Percentiles rank a stretch among this genome's conserved stretches.
phyloP scores from a whole-genome alignment of 1,139 yeast species.

The Geotrichum cucujoidarum region DNA sequence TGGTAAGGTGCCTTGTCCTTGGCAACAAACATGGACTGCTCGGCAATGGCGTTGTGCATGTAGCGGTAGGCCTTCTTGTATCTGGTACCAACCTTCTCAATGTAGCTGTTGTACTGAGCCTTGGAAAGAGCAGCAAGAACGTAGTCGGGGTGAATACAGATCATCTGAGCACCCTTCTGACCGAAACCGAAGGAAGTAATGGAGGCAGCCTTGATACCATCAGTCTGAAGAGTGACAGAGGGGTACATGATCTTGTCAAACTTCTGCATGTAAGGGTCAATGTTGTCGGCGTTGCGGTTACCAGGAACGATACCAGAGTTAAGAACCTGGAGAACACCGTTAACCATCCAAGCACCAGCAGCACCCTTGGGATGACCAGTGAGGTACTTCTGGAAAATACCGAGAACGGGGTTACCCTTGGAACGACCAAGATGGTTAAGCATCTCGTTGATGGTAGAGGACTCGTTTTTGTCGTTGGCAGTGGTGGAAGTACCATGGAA shows the following conservation, averaged over 20 bases:
- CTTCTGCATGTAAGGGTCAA: slow-evolving; percentile 75
- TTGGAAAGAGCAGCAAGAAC: slow-evolving; percentile 76
- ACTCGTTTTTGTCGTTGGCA: slow-evolving; percentile 98
- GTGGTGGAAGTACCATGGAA: slow-evolving; percentile 99
- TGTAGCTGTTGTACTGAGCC: slow-evolving; percentile 64
- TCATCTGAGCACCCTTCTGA: slow-evolving; percentile 97
- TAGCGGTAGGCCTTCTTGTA: slow-evolving; percentile 89
- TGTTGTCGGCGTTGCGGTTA: slow-evolving; percentile 96
- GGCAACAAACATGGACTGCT: slow-evolving; percentile 86
- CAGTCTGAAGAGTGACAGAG: slow-evolving; percentile 87
- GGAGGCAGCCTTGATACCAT: slow-evolving; percentile 95
- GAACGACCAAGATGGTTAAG: slow-evolving; percentile 93
- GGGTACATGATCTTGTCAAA: slow-evolving; percentile 90
- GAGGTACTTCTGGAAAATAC: slow-evolving; percentile 97
- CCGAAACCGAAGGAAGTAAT: slow-evolving; percentile 98
- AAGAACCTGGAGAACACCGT: slow-evolving; percentile 92
- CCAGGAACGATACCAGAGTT: slow-evolving; percentile 96
- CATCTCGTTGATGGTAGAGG: slow-evolving; percentile 85
- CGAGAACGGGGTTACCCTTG: slow-evolving; percentile 95
- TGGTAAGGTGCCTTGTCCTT: slow-evolving; percentile 91
- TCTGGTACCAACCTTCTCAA: slow-evolving; percentile 66
- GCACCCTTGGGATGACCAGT: slow-evolving; percentile 99
- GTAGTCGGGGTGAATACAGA: slow-evolving; percentile 90
- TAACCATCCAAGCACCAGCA: slow-evolving; percentile 99
- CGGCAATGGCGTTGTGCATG: slow-evolving; percentile 92